Percentiles rank a stretch among this genome's conserved stretches.
Conservation (phyloP, 2,329 filamentous ascomycete species). For the Intubia oerlemansii region DNA sequence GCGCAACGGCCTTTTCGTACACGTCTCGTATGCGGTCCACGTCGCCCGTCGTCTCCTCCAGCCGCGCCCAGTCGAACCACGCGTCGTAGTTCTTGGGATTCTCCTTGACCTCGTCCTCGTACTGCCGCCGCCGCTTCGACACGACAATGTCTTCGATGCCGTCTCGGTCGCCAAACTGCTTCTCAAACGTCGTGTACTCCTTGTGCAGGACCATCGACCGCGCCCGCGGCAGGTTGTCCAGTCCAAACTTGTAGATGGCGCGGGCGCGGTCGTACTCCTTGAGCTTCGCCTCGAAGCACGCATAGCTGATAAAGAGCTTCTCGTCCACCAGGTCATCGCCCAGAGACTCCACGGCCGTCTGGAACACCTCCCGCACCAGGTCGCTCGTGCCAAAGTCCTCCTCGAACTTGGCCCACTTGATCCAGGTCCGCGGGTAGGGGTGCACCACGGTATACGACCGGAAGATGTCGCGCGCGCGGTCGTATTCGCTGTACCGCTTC, state of each 20-base stretch:
- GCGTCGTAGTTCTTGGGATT: conserved; percentile 93
- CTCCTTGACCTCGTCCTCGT: conserved; percentile 84
- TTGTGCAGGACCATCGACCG: conserved; percentile 74
- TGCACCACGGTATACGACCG: conserved; percentile 80
- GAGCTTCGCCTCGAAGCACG: conserved; percentile 81
- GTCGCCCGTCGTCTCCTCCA: conserved; percentile 76
- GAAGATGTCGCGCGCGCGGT: conserved; percentile 77
- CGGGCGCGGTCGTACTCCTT: conserved; percentile 88
- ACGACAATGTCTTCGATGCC: conserved; percentile 90
- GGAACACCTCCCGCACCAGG: conserved; percentile 78
- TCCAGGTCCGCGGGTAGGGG: conserved; percentile 89
- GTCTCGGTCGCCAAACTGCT: conserved; percentile 85
- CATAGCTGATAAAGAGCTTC: conserved; percentile 84
- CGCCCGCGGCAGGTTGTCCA: conserved; percentile 77
- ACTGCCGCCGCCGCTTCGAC: conserved; percentile 81
- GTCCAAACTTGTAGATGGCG: conserved; percentile 90
- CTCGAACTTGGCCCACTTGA: conserved; percentile 96
- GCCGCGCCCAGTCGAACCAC: conserved; percentile 85
- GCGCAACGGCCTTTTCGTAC: conserved; percentile 88
- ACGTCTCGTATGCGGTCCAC: conserved; percentile 70
- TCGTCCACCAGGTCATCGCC: conserved; percentile 95
- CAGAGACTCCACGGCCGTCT: conserved; percentile 66
- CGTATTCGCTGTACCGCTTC: conserved; percentile 83
- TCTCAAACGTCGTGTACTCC: conserved; percentile 92
- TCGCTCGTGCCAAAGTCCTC: conserved; percentile 89